Percentiles rank a stretch among this genome's conserved stretches.
Conservation (phyloP, 2,329 filamentous ascomycete species). For the Aspergillus fijiensis region DNA sequence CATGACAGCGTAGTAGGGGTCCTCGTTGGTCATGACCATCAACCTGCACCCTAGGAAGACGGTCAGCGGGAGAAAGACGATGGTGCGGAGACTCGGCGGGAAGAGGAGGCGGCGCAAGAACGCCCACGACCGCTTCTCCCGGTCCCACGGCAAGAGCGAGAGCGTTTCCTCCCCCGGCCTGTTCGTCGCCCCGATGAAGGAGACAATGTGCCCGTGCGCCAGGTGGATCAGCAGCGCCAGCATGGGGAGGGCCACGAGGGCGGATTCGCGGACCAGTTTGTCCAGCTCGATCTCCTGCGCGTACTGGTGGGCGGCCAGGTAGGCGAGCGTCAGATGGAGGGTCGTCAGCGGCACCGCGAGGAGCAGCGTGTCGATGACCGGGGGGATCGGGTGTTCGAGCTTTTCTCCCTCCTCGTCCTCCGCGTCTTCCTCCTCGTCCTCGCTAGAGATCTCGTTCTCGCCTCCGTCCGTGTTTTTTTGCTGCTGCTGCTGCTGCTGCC, state of each 20-base stretch:
- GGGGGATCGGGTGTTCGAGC: slow-evolving; percentile 30
- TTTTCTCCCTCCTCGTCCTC: not conserved
- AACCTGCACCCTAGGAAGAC: slow-evolving; percentile 67
- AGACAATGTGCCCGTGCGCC: slow-evolving; percentile 46
- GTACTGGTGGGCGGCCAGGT: slow-evolving; percentile 49
- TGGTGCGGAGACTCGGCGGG: slow-evolving; percentile 33
- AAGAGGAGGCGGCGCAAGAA: slow-evolving; percentile 34
- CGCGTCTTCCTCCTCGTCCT: not conserved
- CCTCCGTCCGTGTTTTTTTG: not conserved
- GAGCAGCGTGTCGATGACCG: slow-evolving; percentile 46
- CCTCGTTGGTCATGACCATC: slow-evolving; percentile 75
- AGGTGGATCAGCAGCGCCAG: slow-evolving; percentile 47
- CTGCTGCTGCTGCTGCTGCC: slow-evolving; percentile 1
- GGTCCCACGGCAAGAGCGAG: slow-evolving; percentile 28
- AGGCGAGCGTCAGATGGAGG: slow-evolving; percentile 47
- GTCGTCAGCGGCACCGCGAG: slow-evolving; percentile 44
- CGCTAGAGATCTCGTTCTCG: slow-evolving; percentile 7
- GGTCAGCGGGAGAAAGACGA: slow-evolving; percentile 27
- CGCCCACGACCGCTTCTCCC: slow-evolving; percentile 26
- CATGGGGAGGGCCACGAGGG: slow-evolving; percentile 42
- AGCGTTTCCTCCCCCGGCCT: slow-evolving; percentile 11
- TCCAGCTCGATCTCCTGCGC: slow-evolving; percentile 38
- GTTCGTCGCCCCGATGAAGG: slow-evolving; percentile 22
- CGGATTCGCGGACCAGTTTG: slow-evolving; percentile 36
- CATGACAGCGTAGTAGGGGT: slow-evolving; percentile 84